A percentile compares a stretch with the other conserved stretches of the same genome.
phyloP scores from a whole-genome alignment of 345 rosid genomes.

The Populus simonii region DNA sequence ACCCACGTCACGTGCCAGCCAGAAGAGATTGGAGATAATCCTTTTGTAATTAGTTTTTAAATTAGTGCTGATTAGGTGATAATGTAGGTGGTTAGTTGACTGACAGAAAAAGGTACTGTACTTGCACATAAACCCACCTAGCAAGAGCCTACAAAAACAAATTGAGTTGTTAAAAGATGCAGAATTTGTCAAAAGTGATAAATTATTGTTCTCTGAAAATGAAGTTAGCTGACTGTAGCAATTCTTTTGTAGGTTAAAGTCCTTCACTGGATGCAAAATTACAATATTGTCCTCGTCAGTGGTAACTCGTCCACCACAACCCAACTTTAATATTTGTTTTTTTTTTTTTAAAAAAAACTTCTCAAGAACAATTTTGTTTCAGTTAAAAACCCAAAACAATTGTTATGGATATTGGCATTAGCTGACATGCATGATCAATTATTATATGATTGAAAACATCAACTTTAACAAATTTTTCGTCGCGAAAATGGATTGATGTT shows the following conservation, averaged over 20 bases:
- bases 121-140: not conserved
- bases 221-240: not conserved
- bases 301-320: no score
- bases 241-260: no score
- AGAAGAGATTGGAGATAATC: not conserved
- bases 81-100: not conserved
- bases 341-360: no score
- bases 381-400: no score
- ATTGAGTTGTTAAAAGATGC: not conserved
- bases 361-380: no score
- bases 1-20: not conserved
- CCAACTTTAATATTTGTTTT: no score
- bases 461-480: not conserved
- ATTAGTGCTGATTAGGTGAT: not conserved
- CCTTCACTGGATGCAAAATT: no score
- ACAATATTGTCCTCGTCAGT: no score
- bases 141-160: not conserved
- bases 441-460: not conserved
- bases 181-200: not conserved
- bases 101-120: not conserved
- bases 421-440: not conserved
- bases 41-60: not conserved
- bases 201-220: not conserved
- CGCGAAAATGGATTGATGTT: not conserved
- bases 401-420: not conserved